Evolutionary conservation across 2,329 filamentous ascomycete genomes (phyloP).

Genomic region (Cladosporium austrohemisphaericum): DNA sequence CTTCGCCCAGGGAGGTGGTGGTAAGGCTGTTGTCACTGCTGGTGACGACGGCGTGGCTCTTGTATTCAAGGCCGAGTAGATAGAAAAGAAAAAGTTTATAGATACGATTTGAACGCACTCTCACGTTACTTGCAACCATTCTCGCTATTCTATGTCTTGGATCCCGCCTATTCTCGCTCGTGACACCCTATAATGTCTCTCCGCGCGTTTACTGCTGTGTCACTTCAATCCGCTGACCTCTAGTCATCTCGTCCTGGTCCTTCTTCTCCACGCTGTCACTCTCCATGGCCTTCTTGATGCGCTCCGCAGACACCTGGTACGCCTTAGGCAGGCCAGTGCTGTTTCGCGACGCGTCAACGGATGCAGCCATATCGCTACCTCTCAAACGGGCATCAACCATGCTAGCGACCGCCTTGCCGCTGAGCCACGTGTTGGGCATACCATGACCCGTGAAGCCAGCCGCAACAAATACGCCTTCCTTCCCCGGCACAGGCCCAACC

Average conservation of each 20-base stretch:
- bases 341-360: slow-evolving; percentile 17
- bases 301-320: slow-evolving; percentile 26
- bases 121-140: not conserved
- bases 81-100: not conserved
- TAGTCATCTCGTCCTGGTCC: slow-evolving; percentile 27
- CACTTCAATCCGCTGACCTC: slow-evolving; percentile 16
- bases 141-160: no score
- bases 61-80: slow-evolving; percentile 54
- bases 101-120: not conserved
- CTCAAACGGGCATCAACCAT: slow-evolving; percentile 46
- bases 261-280: slow-evolving; percentile 25
- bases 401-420: slow-evolving; percentile 59
- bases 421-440: slow-evolving; percentile 69
- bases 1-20: slow-evolving; percentile 77
- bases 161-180: no score
- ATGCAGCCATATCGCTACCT: slow-evolving; percentile 15
- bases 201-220: not conserved
- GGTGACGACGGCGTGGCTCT: slow-evolving; percentile 77
- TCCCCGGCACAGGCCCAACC: slow-evolving; percentile 63
- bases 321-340: slow-evolving; percentile 26
- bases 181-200: not conserved
- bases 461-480: slow-evolving; percentile 28
- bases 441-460: slow-evolving; percentile 59
- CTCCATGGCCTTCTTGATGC: slow-evolving; percentile 26
- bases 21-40: slow-evolving; percentile 76